Conservation (phyloP, 140 eudicot species). For the Cichorium intybus region DNA sequence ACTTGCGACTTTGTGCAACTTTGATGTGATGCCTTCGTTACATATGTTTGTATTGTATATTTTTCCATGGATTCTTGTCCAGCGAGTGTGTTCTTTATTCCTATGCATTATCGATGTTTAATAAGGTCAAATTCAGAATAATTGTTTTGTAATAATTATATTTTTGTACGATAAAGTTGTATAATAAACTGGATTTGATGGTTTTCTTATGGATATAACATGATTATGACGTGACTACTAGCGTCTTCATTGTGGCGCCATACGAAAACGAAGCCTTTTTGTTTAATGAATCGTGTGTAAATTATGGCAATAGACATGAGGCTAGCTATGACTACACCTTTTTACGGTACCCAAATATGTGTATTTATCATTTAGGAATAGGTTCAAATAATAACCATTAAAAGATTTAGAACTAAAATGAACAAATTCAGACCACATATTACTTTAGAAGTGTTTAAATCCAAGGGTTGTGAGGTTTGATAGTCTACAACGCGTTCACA, state of each 20-base stretch:
- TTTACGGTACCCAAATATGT: too few species aligned
- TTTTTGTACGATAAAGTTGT: constrained; percentile 31
- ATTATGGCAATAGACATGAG: background rate
- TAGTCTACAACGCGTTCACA: too few species aligned
- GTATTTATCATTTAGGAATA: too few species aligned
- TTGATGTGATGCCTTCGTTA: background rate
- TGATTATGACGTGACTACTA: background rate
- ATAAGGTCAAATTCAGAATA: constrained; percentile 32
- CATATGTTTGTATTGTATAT: constrained; percentile 8
- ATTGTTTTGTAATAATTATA: constrained; percentile 14
- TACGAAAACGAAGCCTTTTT: background rate
- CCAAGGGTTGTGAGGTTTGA: too few species aligned
- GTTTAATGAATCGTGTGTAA: background rate
- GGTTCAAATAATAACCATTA: too few species aligned
- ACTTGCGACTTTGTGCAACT: constrained; percentile 14
- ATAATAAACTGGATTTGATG: constrained; percentile 12
- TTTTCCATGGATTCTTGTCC: constrained; percentile 3
- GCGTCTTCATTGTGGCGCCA: background rate
- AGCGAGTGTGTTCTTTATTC: constrained; percentile 11
- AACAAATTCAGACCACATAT: too few species aligned
- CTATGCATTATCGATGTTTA: constrained; percentile 4
- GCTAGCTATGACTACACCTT: too few species aligned
- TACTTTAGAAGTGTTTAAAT: too few species aligned
- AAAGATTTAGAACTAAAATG: too few species aligned
- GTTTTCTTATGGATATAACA: background rate